Evolutionary conservation across 2,329 filamentous ascomycete genomes (phyloP).

Genomic region (Aspergillus clavatus): DNA sequence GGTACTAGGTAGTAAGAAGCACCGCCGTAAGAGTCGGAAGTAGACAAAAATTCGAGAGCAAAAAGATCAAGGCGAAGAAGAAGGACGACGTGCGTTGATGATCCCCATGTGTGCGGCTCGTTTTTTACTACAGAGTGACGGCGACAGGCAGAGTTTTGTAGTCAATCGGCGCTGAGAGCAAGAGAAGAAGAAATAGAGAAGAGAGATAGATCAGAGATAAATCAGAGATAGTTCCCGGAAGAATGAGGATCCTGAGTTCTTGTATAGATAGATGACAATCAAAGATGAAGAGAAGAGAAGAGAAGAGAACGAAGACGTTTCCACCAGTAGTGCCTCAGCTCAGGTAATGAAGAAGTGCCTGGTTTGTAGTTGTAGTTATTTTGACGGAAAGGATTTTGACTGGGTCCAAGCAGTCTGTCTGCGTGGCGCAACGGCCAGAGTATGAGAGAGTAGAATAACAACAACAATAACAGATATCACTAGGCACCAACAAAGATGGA

Average conservation of each 20-base stretch:
- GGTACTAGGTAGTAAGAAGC: too few species aligned
- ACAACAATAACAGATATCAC: background rate
- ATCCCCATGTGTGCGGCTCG: background rate
- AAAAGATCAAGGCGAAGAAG: slow-evolving; percentile 4
- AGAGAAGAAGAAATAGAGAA: too few species aligned
- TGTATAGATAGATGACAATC: too few species aligned
- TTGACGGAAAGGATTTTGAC: slow-evolving; percentile 5
- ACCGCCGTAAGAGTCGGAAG: background rate
- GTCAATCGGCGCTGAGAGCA: background rate
- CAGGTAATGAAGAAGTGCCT: too few species aligned
- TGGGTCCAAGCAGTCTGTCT: slow-evolving; percentile 3
- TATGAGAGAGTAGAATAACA: background rate
- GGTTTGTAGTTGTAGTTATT: background rate
- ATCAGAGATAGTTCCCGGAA: too few species aligned
- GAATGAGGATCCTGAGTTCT: too few species aligned
- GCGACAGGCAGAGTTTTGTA: background rate
- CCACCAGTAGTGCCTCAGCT: too few species aligned
- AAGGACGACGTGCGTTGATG: background rate
- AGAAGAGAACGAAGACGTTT: background rate
- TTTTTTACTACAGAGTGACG: background rate
- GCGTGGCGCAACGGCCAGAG: background rate
- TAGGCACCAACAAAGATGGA: background rate
- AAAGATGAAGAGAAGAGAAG: slow-evolving; percentile 2
- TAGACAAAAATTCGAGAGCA: background rate
- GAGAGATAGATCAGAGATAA: too few species aligned